phyloP scores from a whole-genome alignment of 140 eudicot genomes.

The Ambrosia hybrid region DNA sequence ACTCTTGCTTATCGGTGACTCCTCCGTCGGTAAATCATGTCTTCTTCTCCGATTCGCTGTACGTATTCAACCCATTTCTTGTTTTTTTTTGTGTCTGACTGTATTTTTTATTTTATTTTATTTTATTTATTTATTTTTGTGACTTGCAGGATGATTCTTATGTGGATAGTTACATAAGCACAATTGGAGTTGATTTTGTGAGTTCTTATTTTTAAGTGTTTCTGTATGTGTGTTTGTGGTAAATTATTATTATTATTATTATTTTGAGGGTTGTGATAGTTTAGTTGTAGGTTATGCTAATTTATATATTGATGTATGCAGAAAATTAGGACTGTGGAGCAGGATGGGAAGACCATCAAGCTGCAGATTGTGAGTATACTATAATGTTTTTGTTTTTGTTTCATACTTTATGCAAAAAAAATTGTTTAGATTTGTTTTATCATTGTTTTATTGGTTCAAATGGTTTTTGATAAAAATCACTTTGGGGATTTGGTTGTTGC shows the following conservation, averaged over 20 bases:
- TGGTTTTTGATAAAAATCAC: background rate
- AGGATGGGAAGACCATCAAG: conserved; percentile 86
- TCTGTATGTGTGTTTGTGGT: background rate
- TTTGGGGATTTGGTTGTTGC: conserved; percentile 12
- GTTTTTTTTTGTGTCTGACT: background rate
- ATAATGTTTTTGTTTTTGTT: background rate
- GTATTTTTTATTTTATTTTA: background rate
- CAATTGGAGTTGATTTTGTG: conserved; percentile 97
- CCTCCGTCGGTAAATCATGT: conserved; percentile 94
- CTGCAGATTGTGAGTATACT: conserved; percentile 80
- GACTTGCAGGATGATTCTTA: conserved; percentile 90
- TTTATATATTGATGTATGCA: conserved; percentile 29
- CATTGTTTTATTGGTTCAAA: background rate
- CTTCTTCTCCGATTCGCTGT: conserved; percentile 93
- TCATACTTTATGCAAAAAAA: background rate
- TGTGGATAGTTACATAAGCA: conserved; percentile 97
- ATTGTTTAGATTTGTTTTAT: background rate
- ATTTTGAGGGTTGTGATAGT: conserved; percentile 8
- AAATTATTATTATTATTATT: background rate
- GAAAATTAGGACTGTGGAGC: conserved; percentile 96
- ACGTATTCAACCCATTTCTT: conserved; percentile 18
- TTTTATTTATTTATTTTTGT: background rate
- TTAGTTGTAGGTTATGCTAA: background rate
- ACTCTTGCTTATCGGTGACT: conserved; percentile 80
- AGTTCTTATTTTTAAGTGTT: conserved; percentile 26